phyloP scores from a whole-genome alignment of 129 eudicot genomes.

The Logfia minima region DNA sequence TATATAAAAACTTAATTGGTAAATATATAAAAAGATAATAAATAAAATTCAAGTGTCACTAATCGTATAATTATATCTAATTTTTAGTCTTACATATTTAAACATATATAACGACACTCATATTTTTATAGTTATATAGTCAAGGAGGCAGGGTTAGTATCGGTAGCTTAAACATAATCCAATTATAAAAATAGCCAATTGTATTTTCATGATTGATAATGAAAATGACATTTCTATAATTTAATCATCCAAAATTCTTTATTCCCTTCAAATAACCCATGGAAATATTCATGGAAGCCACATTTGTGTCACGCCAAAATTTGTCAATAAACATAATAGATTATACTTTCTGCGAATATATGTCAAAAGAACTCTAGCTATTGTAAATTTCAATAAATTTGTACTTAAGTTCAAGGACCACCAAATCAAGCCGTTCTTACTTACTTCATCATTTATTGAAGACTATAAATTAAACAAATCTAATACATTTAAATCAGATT shows the following conservation, averaged over 20 bases:
- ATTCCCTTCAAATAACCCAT: slow-evolving; percentile 11
- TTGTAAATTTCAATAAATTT: neutral
- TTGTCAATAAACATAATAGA: neutral
- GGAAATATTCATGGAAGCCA: slow-evolving; percentile 31
- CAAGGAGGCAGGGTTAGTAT: slow-evolving; percentile 6
- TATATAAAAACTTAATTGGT: too few species aligned
- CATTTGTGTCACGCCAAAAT: slow-evolving; percentile 19
- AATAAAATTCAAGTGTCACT: too few species aligned
- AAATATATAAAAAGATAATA: too few species aligned
- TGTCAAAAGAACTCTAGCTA: neutral
- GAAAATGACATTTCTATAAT: slow-evolving; percentile 27
- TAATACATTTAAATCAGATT: neutral
- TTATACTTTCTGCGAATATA: neutral
- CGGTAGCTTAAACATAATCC: neutral
- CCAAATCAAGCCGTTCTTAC: neutral
- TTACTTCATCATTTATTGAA: neutral
- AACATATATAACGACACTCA: neutral
- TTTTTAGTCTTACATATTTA: too few species aligned
- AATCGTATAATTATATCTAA: too few species aligned
- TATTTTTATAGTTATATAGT: neutral
- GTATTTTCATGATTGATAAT: neutral
- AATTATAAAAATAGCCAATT: slow-evolving; percentile 14
- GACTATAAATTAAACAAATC: neutral
- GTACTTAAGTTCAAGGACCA: neutral
- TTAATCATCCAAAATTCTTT: slow-evolving; percentile 24